Evolutionary conservation across 345 rosid species (phyloP).

Genomic region (Alliaria petiolata): DNA sequence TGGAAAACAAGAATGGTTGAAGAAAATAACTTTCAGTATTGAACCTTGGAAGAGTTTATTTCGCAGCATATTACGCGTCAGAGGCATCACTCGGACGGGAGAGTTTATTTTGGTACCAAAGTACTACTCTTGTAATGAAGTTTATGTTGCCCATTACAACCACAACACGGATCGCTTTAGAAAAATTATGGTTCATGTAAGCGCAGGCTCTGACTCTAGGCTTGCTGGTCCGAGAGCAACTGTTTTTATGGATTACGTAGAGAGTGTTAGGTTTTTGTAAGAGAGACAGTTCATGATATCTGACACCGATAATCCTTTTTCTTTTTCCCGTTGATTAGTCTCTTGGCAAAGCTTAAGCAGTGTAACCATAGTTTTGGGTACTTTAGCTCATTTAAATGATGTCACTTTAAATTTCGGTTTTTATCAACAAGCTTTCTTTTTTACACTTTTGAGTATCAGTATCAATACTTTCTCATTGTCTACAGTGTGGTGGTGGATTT

Average conservation of each 20-base stretch:
- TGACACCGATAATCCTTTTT: no score
- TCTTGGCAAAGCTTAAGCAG: no score
- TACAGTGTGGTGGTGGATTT: no score
- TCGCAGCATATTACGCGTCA: background rate
- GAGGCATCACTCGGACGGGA: background rate
- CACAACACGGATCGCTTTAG: background rate
- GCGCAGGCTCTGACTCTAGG: background rate
- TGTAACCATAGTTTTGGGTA: no score
- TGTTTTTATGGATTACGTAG: background rate
- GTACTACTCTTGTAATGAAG: background rate
- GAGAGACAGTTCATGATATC: background rate
- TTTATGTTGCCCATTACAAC: background rate
- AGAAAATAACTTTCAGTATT: background rate
- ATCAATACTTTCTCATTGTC: no score
- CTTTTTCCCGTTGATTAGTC: no score
- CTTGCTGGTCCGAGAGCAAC: no score
- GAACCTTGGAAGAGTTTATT: background rate
- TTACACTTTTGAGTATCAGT: no score
- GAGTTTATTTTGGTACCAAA: background rate
- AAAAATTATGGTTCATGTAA: background rate
- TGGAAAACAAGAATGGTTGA: background rate
- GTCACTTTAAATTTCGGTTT: no score
- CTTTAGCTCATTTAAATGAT: no score
- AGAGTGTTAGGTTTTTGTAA: background rate
- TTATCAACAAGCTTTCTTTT: no score